Base-by-base conservation (phyloP, 805 yeast genomes). In the Kodamaea kaohsiungensis region DNA sequence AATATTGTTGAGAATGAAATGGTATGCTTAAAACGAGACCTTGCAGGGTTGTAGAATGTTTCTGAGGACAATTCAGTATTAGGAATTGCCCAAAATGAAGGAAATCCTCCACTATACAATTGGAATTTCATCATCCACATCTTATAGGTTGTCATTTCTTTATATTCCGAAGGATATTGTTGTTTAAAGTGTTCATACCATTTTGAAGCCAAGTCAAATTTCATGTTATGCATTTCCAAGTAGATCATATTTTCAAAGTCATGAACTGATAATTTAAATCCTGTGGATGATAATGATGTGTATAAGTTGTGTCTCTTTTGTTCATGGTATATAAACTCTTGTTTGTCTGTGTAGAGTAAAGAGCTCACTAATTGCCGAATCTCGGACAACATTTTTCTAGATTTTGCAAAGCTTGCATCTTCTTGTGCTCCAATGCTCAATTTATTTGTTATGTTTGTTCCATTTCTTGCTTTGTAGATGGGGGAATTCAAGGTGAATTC, bases 161-260 rank as follows among this genome's bases (percentile, higher is more conserved):
- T 38, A 25, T 53, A 56, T 9, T 52, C 52, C 18, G 43, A n/a
- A 9, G 59, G 62, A 52, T 46, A 68, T 53, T 67, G 65, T 16
- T 51, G 35, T 49, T 72, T 72, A 54, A 75, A 67, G 47, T 66
- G 60, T 48, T 62, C 66, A 54, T 73, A 71, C 79, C 79, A 76
- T 50, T 64, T 65, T 3, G 72, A 62, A 2, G 76, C 79, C 58
- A 75, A 65, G 60, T 76, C 80, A 39, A 70, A 55, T 54, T 74
- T 75, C n/a, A 55, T 56, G 60, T 72, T 75, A 51, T 61, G 56
- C 49, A 68, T 59, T 57, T 76, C 80, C 51, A 75, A 60, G 43
- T 49, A 17, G 16, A 75, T 67, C 55, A 76, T 62, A 59, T 73
- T 76, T 55, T 76, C 79, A 56, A 65, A 74, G 60, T 76, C 80